Percentiles rank a stretch among this genome's conserved stretches.
Conservation (phyloP, 305 asterid genomes). For the Fraxinus albicans region DNA sequence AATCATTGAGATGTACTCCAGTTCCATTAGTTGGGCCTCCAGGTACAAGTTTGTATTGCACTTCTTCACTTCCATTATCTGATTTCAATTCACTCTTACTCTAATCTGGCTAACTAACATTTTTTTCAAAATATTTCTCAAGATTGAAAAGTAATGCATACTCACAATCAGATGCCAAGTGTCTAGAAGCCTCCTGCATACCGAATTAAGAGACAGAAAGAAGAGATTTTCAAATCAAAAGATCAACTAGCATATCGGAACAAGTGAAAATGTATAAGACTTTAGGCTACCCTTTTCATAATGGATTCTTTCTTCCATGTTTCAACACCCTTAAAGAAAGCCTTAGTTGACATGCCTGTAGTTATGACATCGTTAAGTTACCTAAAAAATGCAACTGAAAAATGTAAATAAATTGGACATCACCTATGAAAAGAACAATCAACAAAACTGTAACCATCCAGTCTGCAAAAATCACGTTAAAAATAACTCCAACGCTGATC, state of each 20-base stretch:
- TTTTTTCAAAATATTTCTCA: not conserved
- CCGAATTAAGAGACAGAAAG: slow-evolving; percentile 4
- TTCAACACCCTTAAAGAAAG: slow-evolving; percentile 68
- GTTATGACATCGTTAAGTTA: slow-evolving; percentile 14
- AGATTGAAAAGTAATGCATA: not conserved
- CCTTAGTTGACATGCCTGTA: slow-evolving; percentile 67
- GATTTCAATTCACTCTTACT: slow-evolving; percentile 17
- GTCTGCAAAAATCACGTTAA: slow-evolving; percentile 59
- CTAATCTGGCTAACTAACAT: not conserved
- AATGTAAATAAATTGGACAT: slow-evolving; percentile 1
- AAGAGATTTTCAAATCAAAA: not conserved
- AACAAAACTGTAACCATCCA: slow-evolving; percentile 67
- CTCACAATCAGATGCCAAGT: slow-evolving; percentile 33
- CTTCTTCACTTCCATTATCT: slow-evolving; percentile 43
- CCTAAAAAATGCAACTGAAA: slow-evolving; percentile 9
- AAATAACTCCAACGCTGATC: slow-evolving; percentile 58
- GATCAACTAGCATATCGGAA: not conserved
- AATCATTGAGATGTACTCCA: slow-evolving; percentile 25
- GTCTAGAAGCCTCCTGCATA: slow-evolving; percentile 65
- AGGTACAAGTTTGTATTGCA: slow-evolving; percentile 52
- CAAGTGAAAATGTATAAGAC: not conserved
- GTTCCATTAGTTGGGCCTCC: slow-evolving; percentile 40
- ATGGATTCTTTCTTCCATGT: slow-evolving; percentile 81
- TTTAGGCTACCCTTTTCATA: slow-evolving; percentile 49
- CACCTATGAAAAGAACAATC: slow-evolving; percentile 58